Base-by-base conservation (phyloP, 495 filamentous ascomycete species). In the Aspergillus egyptiacus region DNA sequence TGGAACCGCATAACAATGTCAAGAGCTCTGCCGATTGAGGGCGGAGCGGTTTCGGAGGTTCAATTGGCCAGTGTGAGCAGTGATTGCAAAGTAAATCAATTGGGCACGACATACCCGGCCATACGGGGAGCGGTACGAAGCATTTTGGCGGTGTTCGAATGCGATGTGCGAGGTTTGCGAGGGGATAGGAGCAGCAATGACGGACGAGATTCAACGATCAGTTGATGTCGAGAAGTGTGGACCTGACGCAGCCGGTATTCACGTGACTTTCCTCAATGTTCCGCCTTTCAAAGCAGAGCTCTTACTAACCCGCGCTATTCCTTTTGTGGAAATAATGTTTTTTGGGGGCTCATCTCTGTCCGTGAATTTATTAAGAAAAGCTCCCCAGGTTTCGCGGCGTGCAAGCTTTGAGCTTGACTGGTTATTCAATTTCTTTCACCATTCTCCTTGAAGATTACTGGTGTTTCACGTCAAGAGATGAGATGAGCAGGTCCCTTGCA, bases 41-140 rank as follows among this genome's bases (percentile, higher is more conserved):
- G 53, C 39, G 43, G 36, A 42, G 30, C 47, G 51, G 42, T 44
- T 50, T 31, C n/a, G n/a, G 48, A 38, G 38, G 23, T 31, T 39
- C 36, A 23, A 58, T 53, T 37, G 34, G 35, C 15, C 23, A 9
- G 33, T 11, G 8, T 19, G 14, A 10, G 15, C 33, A 3, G 17
- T 7, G 0, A 3, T 23, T n/a, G n/a, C 17, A 44, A 10, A 5
- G 14, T 23, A 13, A 14, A 33, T 13, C 11, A 20, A 19, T 23
- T 28, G 9, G 9, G 17, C 2, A n/a, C 6, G 10, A 69, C 71
- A 35, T 70, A 74, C 71, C 69, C 71, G 51, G 69, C 69, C 59
- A 73, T 58, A 48, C 71, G 69, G 61, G 71, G 69, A 53, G 58
- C 64, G 57, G 71, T 72, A 64, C 68, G 71, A 62, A 70, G 66